A percentile compares a stretch with the other conserved stretches of the same genome.
Evolutionary conservation across 768 basidiomycete genomes (phyloP).

Genomic region (Pseudohyphozyma bogoriensis): DNA sequence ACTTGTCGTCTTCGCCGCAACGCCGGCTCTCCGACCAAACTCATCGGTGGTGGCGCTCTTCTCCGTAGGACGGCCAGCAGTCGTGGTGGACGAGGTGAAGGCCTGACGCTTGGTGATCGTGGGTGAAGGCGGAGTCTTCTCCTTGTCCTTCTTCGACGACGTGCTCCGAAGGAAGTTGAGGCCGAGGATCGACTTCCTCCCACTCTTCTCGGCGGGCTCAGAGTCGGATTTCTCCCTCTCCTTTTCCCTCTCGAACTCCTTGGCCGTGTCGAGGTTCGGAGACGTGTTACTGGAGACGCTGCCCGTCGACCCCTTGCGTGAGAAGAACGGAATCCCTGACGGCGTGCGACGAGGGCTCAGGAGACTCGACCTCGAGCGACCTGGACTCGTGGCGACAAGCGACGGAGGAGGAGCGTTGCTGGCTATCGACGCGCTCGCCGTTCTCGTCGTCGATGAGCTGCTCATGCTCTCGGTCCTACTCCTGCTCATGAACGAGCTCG

Average conservation of each 20-base stretch:
- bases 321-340: slow-evolving; percentile 87
- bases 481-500: slow-evolving; percentile 47
- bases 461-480: slow-evolving; percentile 36
- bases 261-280: slow-evolving; percentile 41
- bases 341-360: slow-evolving; percentile 61
- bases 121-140: slow-evolving; percentile 17
- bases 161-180: slow-evolving; percentile 32
- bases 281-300: slow-evolving; percentile 43
- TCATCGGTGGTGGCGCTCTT: slow-evolving; percentile 15
- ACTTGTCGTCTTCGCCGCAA: slow-evolving; percentile 50
- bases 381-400: slow-evolving; percentile 18
- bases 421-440: slow-evolving; percentile 38
- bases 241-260: too few species aligned
- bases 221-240: slow-evolving; percentile 48
- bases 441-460: slow-evolving; percentile 14
- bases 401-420: background rate
- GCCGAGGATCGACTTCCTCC: slow-evolving; percentile 36
- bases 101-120: slow-evolving; percentile 8
- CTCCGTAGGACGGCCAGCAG: slow-evolving; percentile 5
- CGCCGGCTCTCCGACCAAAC: slow-evolving; percentile 39
- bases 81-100: too few species aligned
- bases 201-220: slow-evolving; percentile 16
- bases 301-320: slow-evolving; percentile 63
- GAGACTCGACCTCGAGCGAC: slow-evolving; percentile 23
- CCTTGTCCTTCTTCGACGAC: slow-evolving; percentile 25